These are phyloP conservation scores for Pseudoneurospora amorphoporcata DNA, from an alignment of 495 filamentous ascomycete species.

Conservation along the genomic window DNA sequence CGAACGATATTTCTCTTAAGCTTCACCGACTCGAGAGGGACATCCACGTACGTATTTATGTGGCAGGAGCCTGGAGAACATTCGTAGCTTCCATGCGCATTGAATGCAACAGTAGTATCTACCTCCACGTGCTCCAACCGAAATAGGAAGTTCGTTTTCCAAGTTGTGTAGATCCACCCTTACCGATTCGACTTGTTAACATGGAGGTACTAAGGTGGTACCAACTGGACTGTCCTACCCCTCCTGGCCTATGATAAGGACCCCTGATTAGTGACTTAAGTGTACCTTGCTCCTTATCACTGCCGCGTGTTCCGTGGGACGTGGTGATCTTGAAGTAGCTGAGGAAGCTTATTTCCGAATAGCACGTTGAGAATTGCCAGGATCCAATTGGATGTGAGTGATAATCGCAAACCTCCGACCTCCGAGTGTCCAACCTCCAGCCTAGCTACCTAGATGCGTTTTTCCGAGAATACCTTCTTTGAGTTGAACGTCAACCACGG, in stretches of 20 bases:
- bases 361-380: neutral
- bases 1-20: neutral
- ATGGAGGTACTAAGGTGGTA: neutral
- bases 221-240: neutral
- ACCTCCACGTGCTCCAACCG: neutral
- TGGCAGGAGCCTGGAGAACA: neutral
- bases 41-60: neutral
- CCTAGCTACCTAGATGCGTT: neutral
- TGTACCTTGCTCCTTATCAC: neutral
- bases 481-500: neutral
- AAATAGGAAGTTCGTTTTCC: neutral
- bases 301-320: neutral
- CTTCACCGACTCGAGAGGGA: neutral
- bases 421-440: neutral
- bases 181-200: neutral
- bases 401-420: neutral
- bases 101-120: neutral
- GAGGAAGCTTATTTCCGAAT: neutral
- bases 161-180: neutral
- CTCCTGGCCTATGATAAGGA: neutral
- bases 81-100: neutral
- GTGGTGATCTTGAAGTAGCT: neutral
- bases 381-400: neutral
- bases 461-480: neutral
- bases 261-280: neutral